phyloP scores from a whole-genome alignment of 805 yeast species.

The Monosporozyma aerobia region DNA sequence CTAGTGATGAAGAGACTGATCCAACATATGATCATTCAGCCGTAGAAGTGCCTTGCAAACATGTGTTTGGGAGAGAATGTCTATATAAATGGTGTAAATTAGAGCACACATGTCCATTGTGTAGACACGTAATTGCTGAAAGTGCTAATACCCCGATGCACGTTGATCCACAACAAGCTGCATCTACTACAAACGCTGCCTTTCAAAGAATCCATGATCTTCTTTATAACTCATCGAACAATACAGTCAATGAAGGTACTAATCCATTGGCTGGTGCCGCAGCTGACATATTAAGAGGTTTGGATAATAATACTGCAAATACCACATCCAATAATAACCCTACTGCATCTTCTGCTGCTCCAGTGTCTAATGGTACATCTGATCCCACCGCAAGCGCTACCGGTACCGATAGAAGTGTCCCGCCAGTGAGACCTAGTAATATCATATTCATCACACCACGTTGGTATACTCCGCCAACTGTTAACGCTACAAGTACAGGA shows the following conservation, averaged over 20 bases:
- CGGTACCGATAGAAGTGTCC: not conserved
- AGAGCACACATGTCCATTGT: constrained; percentile 76
- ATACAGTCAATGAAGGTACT: constrained; percentile 1
- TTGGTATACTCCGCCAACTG: not conserved
- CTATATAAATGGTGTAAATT: constrained; percentile 71
- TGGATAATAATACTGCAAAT: not conserved
- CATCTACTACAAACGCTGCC: constrained; percentile 2
- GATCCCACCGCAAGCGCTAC: not conserved
- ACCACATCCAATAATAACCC: not conserved
- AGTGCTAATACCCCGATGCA: not conserved
- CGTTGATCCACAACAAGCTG: constrained; percentile 4
- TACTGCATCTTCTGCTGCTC: not conserved
- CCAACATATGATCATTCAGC: constrained; percentile 48
- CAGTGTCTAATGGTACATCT: not conserved
- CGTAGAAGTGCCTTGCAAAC: constrained; percentile 73
- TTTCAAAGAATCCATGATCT: constrained; percentile 3
- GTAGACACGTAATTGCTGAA: constrained; percentile 50
- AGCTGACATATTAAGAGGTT: not conserved
- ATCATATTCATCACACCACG: not conserved
- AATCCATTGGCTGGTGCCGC: not conserved
- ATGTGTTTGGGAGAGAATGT: constrained; percentile 80
- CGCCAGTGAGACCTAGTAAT: not conserved
- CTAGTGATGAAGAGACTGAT: constrained; percentile 10
- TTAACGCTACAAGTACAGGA: not conserved
- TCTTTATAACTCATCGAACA: constrained; percentile 2